Conservation (phyloP, 768 basidiomycete genomes). For the Rossbeevera mucosa region DNA sequence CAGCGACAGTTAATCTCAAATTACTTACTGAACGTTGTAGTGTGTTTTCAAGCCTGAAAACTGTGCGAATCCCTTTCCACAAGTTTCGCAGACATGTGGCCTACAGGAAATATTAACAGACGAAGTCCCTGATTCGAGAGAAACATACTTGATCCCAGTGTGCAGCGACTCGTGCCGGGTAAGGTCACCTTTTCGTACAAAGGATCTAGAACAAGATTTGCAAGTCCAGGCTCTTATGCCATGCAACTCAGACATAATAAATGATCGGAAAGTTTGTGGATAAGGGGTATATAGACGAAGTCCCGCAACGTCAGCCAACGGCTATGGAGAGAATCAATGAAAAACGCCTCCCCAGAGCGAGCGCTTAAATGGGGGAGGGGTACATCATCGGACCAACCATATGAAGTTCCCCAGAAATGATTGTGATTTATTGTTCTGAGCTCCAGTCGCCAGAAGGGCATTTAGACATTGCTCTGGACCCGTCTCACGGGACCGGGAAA, state of each 20-base stretch:
- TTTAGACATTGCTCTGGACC: constrained; percentile 2
- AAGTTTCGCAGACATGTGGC: constrained; percentile 47
- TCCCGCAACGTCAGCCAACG: constrained; percentile 40
- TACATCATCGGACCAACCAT: constrained; percentile 9
- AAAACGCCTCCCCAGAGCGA: not conserved
- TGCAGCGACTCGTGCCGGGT: constrained; percentile 54
- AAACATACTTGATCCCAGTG: constrained; percentile 43
- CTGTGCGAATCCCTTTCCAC: constrained; percentile 57
- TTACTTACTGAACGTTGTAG: constrained; percentile 58
- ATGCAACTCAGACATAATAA: constrained; percentile 18
- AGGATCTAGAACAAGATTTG: constrained; percentile 43
- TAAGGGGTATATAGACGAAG: constrained; percentile 36
- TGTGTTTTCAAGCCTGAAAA: constrained; percentile 59
- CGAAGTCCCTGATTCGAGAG: not conserved
- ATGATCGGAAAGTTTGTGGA: constrained; percentile 2
- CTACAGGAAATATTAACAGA: constrained; percentile 31
- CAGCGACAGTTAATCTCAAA: not conserved
- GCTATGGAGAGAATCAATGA: constrained; percentile 11
- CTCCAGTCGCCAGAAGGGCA: not conserved
- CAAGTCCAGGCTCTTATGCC: constrained; percentile 34
- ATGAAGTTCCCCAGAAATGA: constrained; percentile 9
- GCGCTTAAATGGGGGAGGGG: constrained; percentile 18
- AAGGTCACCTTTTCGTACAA: constrained; percentile 56
- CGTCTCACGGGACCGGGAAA: constrained; percentile 9
- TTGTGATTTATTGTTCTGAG: constrained; percentile 22